Percentiles rank a stretch among this genome's conserved stretches.
Conservation (phyloP, 2,329 filamentous ascomycete genomes). For the Bipolaris bicolor region DNA sequence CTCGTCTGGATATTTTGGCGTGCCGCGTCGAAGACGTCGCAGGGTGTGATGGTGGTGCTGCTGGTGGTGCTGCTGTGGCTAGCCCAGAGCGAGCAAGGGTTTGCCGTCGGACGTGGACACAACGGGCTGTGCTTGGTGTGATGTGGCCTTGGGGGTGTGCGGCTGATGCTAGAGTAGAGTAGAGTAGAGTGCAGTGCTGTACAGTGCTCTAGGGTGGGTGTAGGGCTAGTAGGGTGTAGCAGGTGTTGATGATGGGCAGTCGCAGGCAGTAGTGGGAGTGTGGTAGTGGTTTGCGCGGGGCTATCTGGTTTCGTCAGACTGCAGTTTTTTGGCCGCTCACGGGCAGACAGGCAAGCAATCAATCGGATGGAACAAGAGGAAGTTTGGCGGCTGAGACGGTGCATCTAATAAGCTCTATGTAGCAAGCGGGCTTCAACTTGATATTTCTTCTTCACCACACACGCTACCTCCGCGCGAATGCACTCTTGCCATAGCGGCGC, state of each 20-base stretch:
- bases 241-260: not conserved
- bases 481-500: constrained; percentile 23
- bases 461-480: constrained; percentile 28
- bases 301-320: not conserved
- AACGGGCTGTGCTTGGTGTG: not conserved
- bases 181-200: not conserved
- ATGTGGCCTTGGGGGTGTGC: not conserved
- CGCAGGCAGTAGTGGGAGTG: not conserved
- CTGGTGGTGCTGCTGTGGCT: constrained; percentile 17
- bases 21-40: constrained; percentile 28
- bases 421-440: constrained; percentile 5
- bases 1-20: constrained; percentile 25
- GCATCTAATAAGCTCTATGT: not conserved
- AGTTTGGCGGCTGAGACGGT: not conserved
- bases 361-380: not conserved
- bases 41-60: constrained; percentile 5
- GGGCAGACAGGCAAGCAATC: not conserved
- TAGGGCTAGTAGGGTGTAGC: not conserved
- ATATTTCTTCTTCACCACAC: constrained; percentile 14
- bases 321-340: not conserved
- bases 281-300: not conserved
- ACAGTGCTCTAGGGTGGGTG: not conserved
- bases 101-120: not conserved
- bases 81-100: constrained; percentile 15
- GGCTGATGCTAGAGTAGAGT: not conserved